Evolutionary conservation across 192 early-diverging fungal genomes (phyloP).

Genomic region (Physocladia obscura): DNA sequence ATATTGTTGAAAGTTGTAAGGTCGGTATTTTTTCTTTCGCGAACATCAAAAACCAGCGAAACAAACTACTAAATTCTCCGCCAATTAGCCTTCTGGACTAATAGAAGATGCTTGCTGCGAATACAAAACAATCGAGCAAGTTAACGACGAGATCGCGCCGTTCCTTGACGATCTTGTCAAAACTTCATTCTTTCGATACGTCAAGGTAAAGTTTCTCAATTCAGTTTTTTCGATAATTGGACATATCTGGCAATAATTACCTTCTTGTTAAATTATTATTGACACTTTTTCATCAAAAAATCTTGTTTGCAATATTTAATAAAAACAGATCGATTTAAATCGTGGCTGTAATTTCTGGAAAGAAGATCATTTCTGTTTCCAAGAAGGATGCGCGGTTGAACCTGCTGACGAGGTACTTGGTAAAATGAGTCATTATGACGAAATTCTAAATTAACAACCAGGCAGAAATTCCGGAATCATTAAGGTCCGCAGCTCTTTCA

Average conservation of each 20-base stretch:
- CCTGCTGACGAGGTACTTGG: constrained; percentile 69
- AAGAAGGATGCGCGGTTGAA: constrained; percentile 81
- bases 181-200: constrained; percentile 88
- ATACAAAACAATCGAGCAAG: constrained; percentile 39
- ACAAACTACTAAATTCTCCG: background rate
- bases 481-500: constrained; percentile 61
- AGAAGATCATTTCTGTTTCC: constrained; percentile 77
- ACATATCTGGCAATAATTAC: too few relatives aligned
- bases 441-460: constrained; percentile 13
- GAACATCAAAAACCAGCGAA: background rate
- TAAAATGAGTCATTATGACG: background rate
- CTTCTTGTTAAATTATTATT: too few relatives aligned
- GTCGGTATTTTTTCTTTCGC: background rate
- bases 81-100: constrained; percentile 22
- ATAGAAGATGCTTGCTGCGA: constrained; percentile 42
- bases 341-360: constrained; percentile 89
- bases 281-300: too few relatives aligned
- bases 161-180: constrained; percentile 74
- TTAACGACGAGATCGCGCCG: constrained; percentile 72
- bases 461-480: constrained; percentile 51
- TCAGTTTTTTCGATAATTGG: too few relatives aligned
- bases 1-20: constrained; percentile 21
- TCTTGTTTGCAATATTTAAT: too few relatives aligned
- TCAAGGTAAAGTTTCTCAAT: constrained; percentile 61
- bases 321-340: constrained; percentile 74